phyloP scores from a whole-genome alignment of 306 rosid species.

The Cucurbita moschata region DNA sequence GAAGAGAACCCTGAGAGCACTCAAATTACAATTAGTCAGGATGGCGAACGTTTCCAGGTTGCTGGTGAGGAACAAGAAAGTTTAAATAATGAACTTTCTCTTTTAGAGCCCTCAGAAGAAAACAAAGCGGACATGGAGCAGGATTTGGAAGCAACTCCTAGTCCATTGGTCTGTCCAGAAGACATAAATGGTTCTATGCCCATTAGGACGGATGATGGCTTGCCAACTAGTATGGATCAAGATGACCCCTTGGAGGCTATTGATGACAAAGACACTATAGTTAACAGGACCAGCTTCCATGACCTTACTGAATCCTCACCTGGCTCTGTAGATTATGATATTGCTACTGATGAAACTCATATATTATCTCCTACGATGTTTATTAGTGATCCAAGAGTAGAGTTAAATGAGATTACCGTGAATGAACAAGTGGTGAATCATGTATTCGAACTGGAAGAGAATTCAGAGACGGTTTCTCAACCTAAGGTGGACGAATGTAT shows the following conservation, averaged over 20 bases:
- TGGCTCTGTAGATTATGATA: background rate
- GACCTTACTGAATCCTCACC: background rate
- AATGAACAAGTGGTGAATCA: background rate
- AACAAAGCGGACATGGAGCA: slow-evolving; percentile 5
- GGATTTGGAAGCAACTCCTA: slow-evolving; percentile 7
- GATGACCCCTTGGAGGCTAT: slow-evolving; percentile 11
- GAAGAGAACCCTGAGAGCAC: background rate
- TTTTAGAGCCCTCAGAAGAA: slow-evolving; percentile 1
- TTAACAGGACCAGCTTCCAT: background rate
- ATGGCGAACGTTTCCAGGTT: background rate
- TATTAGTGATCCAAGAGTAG: background rate
- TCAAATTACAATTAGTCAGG: background rate
- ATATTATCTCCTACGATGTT: background rate
- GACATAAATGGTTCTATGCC: background rate
- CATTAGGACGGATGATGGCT: slow-evolving; percentile 9
- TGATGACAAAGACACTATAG: background rate
- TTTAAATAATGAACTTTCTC: background rate
- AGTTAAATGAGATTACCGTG: background rate
- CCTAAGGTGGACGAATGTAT: background rate
- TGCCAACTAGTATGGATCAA: slow-evolving; percentile 5
- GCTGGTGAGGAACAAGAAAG: background rate
- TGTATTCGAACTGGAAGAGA: background rate
- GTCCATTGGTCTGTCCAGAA: background rate
- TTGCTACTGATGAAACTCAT: background rate
- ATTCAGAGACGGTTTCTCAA: background rate